Evolutionary conservation across 2,329 filamentous ascomycete genomes (phyloP), one percentile per base, ranked within the genome.

Genomic region (Hansfordia pulvinata): DNA sequence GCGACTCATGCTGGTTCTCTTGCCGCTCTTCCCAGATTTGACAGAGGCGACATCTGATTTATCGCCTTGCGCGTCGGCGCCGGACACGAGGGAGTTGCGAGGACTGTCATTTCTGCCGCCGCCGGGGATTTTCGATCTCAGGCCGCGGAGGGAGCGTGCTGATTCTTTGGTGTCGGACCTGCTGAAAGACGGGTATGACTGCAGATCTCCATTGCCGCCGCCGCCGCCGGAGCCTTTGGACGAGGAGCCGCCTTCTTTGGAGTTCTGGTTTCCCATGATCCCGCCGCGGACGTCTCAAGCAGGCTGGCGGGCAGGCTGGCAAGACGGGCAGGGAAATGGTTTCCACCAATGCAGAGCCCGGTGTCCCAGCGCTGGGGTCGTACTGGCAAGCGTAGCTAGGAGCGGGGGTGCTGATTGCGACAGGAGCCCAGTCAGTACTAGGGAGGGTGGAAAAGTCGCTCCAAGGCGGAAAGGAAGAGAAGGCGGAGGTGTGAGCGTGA

Each of bases 101-200:
- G 86, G 85, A 49, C 86, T 93, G 46, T 93, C 86, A 23, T 62
- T 71, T 46, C 72, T 81, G 35, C 62, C 63, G 37, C 53, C 63
- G 19, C 79, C 81, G 3, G 81, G 84, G 33, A 93, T 94, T 57
- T 94, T 94, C 35, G 84, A 92, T 33, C 83, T 71, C 39, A 96
- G 69, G 20, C 75, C 78, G 39, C 82, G 74, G 52, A 94, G 76
- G 4, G 86, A 94, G 37, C 85, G 79, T 17, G 79, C 73, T 6
- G 85, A 94, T 38, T 93, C 86, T 50, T 86, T 88, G 16, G 88
- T 96, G 49, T 96, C 88, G 30, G 85, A 84, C 49, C 80, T 79
- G 56, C 81, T 81, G 50, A 96, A 88, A 16, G 88, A 93, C 16
- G 86, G 88, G 52, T 90, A 93, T 17, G 83, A 81, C 52, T 84